Evolutionary conservation across 768 basidiomycete genomes (phyloP).

Genomic region (Macrolepiota fuliginosa): DNA sequence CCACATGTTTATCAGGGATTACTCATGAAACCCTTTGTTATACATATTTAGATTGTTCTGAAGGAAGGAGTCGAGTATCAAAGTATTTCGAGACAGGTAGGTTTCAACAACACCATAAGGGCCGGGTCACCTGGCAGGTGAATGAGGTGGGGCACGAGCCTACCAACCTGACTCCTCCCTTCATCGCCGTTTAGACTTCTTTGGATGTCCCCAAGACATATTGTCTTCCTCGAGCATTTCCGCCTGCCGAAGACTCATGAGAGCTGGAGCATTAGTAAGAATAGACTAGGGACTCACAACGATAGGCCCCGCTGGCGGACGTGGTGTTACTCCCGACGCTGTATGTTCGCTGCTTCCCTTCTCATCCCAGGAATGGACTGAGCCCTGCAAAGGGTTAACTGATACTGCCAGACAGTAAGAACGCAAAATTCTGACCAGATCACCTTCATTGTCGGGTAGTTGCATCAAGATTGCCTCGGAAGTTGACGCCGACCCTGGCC

Average conservation of each 20-base stretch:
- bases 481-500: background rate
- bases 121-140: background rate
- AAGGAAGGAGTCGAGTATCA: background rate
- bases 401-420: background rate
- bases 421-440: background rate
- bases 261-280: background rate
- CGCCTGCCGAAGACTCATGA: slow-evolving; percentile 5
- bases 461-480: background rate
- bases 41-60: background rate
- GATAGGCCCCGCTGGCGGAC: background rate
- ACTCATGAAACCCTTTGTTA: background rate
- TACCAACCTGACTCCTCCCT: background rate
- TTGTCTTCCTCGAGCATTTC: slow-evolving; percentile 17
- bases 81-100: background rate
- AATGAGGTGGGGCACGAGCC: background rate
- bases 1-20: background rate
- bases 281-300: background rate
- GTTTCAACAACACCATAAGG: background rate
- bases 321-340: background rate
- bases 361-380: background rate
- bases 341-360: background rate
- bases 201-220: slow-evolving; percentile 16
- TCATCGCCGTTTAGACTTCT: background rate
- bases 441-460: background rate
- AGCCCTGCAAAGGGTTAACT: background rate